Evolutionary conservation across 208 protist genomes (phyloP), one percentile per base, ranked within the genome.

Genomic region (Leishmania amazonensis): DNA sequence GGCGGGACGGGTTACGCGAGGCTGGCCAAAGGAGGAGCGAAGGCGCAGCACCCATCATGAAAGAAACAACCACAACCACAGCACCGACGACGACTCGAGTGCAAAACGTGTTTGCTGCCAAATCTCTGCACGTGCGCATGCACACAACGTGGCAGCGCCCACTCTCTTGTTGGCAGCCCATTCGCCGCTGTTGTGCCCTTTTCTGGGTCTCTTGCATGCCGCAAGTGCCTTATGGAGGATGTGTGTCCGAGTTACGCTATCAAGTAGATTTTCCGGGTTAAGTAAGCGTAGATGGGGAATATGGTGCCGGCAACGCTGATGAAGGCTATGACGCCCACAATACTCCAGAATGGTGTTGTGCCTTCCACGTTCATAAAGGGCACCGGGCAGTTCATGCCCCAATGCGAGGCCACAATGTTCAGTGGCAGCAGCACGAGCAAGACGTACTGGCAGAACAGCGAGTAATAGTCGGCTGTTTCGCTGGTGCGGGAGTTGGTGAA

Each of bases 301-400:
- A 80, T 62, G 8, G 87, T 65, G 8, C 80, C 60, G 40, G 80
- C 49, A 51, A 89, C 64, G 2, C 42, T 72, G 53, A 91, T 67
- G 31, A 77, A 65, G 24, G 45, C 76, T 62, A 90, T 88, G 11
- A 78, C 58, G 42, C 87, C 84, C 31, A 85, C 79, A 47, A 94
- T 90, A 71, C 57, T 49, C 86, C 88, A 93, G 75, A 95, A 95
- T 40, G 89, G 87, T 40, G 49, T 80, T 0, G 87, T 83, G 19
- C 85, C 86, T 0, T 87, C 74, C n/a, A 77, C 31, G 21, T 82
- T 28, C 60, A 81, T 71, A 31, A 81, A 91, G 5, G 90, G 92
- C 60, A 95, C 89, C 11, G 81, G 54, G 68, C 87, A 93, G 78
- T 95, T 93, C 86, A 95, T 88, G 47, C 89, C 92, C 85, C 88